A percentile compares a stretch with the other conserved stretches of the same genome.
Conservation (phyloP, 805 yeast species). For the Nakazawaea siamensis region DNA sequence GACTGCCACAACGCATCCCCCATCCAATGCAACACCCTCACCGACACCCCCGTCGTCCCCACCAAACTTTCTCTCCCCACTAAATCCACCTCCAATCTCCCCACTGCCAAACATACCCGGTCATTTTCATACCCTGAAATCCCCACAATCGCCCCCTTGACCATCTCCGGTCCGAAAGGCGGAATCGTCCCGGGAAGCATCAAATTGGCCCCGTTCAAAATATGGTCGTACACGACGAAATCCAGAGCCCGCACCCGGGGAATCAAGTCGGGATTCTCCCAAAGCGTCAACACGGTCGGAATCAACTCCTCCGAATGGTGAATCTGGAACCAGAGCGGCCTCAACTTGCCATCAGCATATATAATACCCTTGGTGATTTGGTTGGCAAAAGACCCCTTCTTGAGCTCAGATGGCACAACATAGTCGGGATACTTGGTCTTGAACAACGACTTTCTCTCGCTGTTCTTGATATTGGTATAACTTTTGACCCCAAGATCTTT, state of each 20-base stretch:
- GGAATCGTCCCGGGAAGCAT: conserved; percentile 68
- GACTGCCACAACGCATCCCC: conserved; percentile 53
- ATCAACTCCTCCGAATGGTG: conserved; percentile 39
- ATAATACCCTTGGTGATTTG: conserved; percentile 49
- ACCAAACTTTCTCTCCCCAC: conserved; percentile 33
- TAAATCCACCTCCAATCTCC: conserved; percentile 46
- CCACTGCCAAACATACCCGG: conserved; percentile 62
- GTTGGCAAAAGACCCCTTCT: conserved; percentile 57
- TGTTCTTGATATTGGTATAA: conserved; percentile 68
- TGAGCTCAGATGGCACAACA: conserved; percentile 45
- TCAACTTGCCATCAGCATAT: conserved; percentile 52
- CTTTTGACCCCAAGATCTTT: conserved; percentile 59
- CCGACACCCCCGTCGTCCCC: conserved; percentile 77
- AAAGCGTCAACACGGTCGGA: conserved; percentile 69
- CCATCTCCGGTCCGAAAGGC: conserved; percentile 44
- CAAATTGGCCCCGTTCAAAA: conserved; percentile 74
- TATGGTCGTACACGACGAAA: conserved; percentile 52
- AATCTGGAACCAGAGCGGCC: conserved; percentile 67
- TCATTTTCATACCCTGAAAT: conserved; percentile 57
- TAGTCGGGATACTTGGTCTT: conserved; percentile 33
- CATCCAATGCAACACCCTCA: conserved; percentile 61
- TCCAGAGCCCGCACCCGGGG: conserved; percentile 69
- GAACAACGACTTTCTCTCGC: conserved; percentile 61
- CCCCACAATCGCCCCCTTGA: conserved; percentile 58
- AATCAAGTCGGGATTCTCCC: conserved; percentile 59